Evolutionary conservation across 352 stramenopile species (phyloP).

Genomic region (Phytophthora pini): DNA sequence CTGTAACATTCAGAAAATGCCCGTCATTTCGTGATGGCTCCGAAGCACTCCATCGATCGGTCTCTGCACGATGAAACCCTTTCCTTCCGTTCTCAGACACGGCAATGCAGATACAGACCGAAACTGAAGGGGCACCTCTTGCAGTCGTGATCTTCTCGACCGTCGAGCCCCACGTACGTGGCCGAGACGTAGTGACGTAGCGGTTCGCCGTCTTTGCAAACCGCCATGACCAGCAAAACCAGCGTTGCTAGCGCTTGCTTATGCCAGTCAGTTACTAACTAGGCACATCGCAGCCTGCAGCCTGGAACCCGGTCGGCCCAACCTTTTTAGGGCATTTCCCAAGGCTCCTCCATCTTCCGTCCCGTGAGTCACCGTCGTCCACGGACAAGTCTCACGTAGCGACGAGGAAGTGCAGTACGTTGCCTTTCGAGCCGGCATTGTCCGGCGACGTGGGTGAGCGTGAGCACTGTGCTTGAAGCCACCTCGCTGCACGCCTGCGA

Average conservation of each 20-base stretch:
- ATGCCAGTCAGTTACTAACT: conserved; percentile 9
- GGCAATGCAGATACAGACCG: too few species aligned
- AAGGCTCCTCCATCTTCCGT: conserved; percentile 15
- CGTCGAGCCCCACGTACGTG: neutral
- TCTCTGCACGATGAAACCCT: conserved; percentile 19
- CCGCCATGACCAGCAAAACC: conserved; percentile 2
- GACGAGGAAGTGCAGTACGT: neutral
- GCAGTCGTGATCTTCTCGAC: conserved; percentile 7
- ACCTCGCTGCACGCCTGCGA: conserved; percentile 1
- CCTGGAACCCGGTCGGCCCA: too few species aligned
- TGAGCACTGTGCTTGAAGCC: neutral
- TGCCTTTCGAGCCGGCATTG: conserved; percentile 13
- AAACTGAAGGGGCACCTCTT: neutral
- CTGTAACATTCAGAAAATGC: conserved; percentile 26
- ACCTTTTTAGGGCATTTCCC: too few species aligned
- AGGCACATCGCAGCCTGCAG: too few species aligned
- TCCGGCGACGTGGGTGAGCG: conserved; percentile 1
- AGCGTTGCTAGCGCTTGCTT: conserved; percentile 13
- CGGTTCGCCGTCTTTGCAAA: neutral
- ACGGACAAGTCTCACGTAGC: conserved; percentile 16
- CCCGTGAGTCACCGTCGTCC: neutral
- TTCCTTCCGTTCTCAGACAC: conserved; percentile 6
- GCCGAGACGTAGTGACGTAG: conserved; percentile 10
- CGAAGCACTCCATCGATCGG: conserved; percentile 6
- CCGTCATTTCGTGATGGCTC: conserved; percentile 9